Base-by-base conservation (phyloP, 2,329 filamentous ascomycete genomes). In the Furcasterigmium sp. region DNA sequence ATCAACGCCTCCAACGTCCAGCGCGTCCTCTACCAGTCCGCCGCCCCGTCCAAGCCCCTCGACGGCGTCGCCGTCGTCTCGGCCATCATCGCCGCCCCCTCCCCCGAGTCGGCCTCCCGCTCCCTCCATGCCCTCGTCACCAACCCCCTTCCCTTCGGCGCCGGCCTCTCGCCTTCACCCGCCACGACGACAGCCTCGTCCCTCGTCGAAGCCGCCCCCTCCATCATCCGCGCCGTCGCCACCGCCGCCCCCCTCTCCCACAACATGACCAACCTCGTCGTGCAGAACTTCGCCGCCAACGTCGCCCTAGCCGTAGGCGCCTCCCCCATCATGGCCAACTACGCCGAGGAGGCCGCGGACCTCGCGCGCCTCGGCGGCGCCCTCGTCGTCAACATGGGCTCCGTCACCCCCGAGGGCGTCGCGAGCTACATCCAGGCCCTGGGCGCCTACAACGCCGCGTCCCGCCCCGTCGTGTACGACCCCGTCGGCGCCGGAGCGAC, bases 241-340 rank as follows among this genome's bases (percentile, higher is more conserved):
- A 61, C 70, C 3, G 72, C 66, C 35, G 83, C 78, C 44, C 90
- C 91, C 1, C 73, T 97, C 18, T 86, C 85, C 40, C 91, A 97
- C 67, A 96, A 95, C 66, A 97, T 97, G 88, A 97, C 93, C 42
- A 97, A 97, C 61, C 75, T 91, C 41, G 91, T 97, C 0, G 91
- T 96, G 18, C 90, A 95, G 57, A 95, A 96, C 66, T 87, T 97
- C 56, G 87, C 91, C 14, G 91, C 93, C 41, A 96, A 95, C 57
- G 84, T 96, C 3, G 89, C 88, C 30, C 75, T 96, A 14, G 80
- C 85, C 26, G 75, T 94, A 41, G 91, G 91, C 28, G 86, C 87
- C 11, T 93, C 86, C 17, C 91, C 91, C 30, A 96, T 96, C 63
- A 97, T 97, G 91, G 84, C 90, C 8, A 91, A 87, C 61, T 87